Evolutionary conservation across 169 alveolate species (phyloP), one percentile per base, ranked within the genome.

Genomic region (Eimeria tenella): DNA sequence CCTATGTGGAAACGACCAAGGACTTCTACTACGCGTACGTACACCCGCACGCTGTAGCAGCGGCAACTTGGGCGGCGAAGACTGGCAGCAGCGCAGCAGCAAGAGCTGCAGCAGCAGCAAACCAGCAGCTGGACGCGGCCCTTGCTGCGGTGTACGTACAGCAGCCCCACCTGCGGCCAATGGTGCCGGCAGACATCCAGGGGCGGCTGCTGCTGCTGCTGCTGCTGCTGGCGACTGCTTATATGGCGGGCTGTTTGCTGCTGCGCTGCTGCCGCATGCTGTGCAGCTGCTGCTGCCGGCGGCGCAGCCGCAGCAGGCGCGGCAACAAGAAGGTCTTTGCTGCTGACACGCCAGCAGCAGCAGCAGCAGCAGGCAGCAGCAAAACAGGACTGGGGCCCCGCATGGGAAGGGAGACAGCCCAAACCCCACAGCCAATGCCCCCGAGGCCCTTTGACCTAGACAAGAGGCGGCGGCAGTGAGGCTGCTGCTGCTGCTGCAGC

Each of bases 61-160:
- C 86, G 4, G 86, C 65, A 49, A 62, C 56, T 6, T 75, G 86
- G 86, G 11, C 56, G n/a, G 13, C 19, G 17, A 73, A 53, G 19
- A 31, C 83, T 5, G 83, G 52, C 58, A 73, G 55, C 58, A 73
- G 58, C 21, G 83, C 83, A 73, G 83, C 56, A 73, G 83, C 52
- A 31, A 31, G 9, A 17, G 23, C 83, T 7, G 83, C 87, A 79
- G 87, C 87, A 79, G 65, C 87, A 55, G 87, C 87, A 52, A 79
- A 79, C 60, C 70, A 79, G 87, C 87, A 79, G 42, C 68, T 79
- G 11, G 87, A 79, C 50, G 17, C 52, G 5, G 87, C 52, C 5
- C 87, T 79, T 52, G 87, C 87, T 79, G 87, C 87, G 23, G 87
- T 79, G 87, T 79, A 79, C 19, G 87, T 79, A 79, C 87, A 53